Evolutionary conservation across 371 early-diverging fungal species (phyloP), one percentile per base, ranked within the genome.

Genomic region (Polyrhizophydium stewartii): DNA sequence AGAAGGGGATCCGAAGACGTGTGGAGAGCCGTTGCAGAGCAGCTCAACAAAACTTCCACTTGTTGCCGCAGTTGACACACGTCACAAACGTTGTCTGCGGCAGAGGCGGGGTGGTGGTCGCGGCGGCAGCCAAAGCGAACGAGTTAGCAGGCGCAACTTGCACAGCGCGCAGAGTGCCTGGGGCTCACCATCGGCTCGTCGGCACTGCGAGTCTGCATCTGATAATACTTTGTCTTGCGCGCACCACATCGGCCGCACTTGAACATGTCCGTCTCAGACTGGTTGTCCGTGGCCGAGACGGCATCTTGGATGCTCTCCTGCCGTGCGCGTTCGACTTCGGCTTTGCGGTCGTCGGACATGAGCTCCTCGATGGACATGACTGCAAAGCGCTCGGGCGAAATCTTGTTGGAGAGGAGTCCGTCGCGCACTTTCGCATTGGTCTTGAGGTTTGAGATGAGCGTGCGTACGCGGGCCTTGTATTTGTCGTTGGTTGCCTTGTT

Each of bases 211-310:
- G 27, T 35, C 47, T 49, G 38, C 30, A n/a, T 27, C 53, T 19
- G 56, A 52, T 21, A 60, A 43, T 33, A 58, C 10, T 31, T 38
- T 27, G 43, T 52, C 32, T 43, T 60, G 32, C 16, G 50, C 22
- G 22, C 69, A 55, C 85, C 86, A 82, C 99, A 99, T 71, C 92
- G 92, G 40, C 94, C 94, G 68, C 98, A 98, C 67, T 83, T 88
- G 81, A 97, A 97, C 85, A 87, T 85, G 69, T 95, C 94, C 3
- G 97, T 98, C 71, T 88, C 92, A 10, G 95, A 93, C 66, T 87
- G 83, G 45, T 81, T 74, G 37, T 85, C 84, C 28, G 75, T 83
- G 9, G 94, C 96, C 35, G 90, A 89, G 68, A 87, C 81, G 37
- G 94, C 92, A 53, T 87, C 84, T 61, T 87, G 85, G 64, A 94